A percentile compares a stretch with the other conserved stretches of the same genome.
These are phyloP conservation scores for Tetracladium marchalianum DNA, from an alignment of 495 filamentous ascomycete genomes.

Conservation along the genomic window DNA sequence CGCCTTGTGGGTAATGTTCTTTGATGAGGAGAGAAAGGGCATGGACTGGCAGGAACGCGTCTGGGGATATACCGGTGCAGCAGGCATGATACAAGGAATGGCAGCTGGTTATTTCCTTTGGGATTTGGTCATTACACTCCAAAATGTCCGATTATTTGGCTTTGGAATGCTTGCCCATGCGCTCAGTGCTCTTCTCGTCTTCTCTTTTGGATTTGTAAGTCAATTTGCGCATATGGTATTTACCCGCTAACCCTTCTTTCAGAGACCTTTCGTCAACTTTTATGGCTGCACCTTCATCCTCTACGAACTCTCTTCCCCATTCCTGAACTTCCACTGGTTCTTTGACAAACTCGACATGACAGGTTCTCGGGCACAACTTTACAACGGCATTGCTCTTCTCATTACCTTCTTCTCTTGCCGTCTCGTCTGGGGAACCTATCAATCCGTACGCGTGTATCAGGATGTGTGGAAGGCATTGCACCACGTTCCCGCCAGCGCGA, in stretches of 20 bases:
- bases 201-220: conserved; percentile 87
- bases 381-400: conserved; percentile 73
- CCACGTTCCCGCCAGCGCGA: conserved; percentile 24
- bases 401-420: conserved; percentile 78
- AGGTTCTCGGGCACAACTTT: conserved; percentile 66
- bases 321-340: conserved; percentile 99
- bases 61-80: conserved; percentile 80
- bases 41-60: conserved; percentile 72
- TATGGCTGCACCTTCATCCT: conserved; percentile 89
- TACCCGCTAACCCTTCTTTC: conserved; percentile 7
- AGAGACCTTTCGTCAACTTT: conserved; percentile 92
- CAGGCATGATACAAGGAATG: conserved; percentile 72
- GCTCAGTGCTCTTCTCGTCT: conserved; percentile 74
- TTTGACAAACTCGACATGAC: conserved; percentile 95
- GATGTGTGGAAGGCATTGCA: conserved; percentile 66
- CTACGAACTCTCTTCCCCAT: conserved; percentile 91
- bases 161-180: conserved; percentile 85
- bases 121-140: conserved; percentile 68
- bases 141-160: conserved; percentile 73
- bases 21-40: conserved; percentile 61
- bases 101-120: conserved; percentile 95
- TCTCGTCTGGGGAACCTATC: conserved; percentile 84
- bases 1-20: conserved; percentile 76
- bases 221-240: background rate
- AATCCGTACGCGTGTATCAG: conserved; percentile 61